Evolutionary conservation across 345 rosid genomes (phyloP).

Genomic region (Chamaenerion angustifolium): DNA sequence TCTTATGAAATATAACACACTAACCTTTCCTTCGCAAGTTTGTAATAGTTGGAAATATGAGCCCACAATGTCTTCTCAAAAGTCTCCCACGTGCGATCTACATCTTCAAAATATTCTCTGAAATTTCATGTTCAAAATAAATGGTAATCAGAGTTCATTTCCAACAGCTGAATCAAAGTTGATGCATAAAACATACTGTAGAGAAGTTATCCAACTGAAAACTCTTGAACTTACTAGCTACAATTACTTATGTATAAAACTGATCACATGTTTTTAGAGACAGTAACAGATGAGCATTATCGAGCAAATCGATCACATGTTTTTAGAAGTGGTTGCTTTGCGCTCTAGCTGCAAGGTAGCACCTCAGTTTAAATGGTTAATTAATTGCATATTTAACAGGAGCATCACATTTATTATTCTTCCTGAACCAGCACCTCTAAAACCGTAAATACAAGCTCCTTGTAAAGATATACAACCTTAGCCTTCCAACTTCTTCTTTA

Average conservation of each 20-base stretch:
- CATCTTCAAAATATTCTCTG: constrained; percentile 99
- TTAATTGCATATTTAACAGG: too few species aligned
- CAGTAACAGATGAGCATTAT: too few species aligned
- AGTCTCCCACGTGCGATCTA: constrained; percentile 93
- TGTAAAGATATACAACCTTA: constrained; percentile 42
- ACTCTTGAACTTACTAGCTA: too few species aligned
- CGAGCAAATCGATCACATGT: too few species aligned
- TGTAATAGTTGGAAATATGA: constrained; percentile 64
- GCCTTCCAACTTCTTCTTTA: constrained; percentile 80
- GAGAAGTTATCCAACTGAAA: too few species aligned
- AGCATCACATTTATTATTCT: too few species aligned
- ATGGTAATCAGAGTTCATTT: not conserved
- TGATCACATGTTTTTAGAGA: too few species aligned
- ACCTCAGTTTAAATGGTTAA: not conserved
- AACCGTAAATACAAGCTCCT: not conserved
- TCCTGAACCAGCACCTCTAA: too few species aligned
- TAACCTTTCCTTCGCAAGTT: constrained; percentile 95
- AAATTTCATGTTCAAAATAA: constrained; percentile 2
- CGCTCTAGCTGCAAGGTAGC: not conserved
- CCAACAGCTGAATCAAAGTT: too few species aligned
- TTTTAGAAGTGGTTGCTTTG: not conserved
- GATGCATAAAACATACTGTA: too few species aligned
- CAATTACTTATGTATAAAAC: too few species aligned
- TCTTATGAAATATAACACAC: not conserved
- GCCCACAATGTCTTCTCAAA: constrained; percentile 96